phyloP scores from a whole-genome alignment of 2,329 filamentous ascomycete genomes.

The Parastagonospora nodorum region DNA sequence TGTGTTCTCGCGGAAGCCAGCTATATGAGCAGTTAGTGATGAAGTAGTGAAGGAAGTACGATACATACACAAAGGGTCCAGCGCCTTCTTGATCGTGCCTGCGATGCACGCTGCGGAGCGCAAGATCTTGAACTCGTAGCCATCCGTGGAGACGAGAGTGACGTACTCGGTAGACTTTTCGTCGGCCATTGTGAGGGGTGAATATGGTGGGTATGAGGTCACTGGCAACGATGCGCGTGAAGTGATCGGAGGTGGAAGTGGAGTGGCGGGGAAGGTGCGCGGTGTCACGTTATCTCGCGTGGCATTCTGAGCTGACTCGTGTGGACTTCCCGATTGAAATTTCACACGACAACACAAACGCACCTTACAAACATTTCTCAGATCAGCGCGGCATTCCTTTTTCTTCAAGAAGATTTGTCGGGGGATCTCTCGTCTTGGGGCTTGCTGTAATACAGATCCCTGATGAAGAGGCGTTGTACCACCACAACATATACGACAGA shows the following conservation, averaged over 20 bases:
- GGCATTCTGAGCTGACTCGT: background rate
- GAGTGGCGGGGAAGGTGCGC: slow-evolving; percentile 20
- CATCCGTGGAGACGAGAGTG: slow-evolving; percentile 76
- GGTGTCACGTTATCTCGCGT: slow-evolving; percentile 35
- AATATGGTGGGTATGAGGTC: background rate
- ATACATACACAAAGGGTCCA: slow-evolving; percentile 68
- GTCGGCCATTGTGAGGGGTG: slow-evolving; percentile 24
- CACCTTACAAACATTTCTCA: background rate
- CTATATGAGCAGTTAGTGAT: slow-evolving; percentile 44
- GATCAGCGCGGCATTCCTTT: too few relatives aligned
- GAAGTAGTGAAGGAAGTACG: background rate
- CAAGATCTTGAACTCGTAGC: slow-evolving; percentile 76
- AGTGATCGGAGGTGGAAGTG: background rate
- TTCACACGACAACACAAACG: background rate
- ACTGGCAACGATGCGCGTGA: too few relatives aligned
- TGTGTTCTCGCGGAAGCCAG: slow-evolving; percentile 68
- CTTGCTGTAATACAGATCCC: too few relatives aligned
- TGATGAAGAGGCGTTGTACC: too few relatives aligned
- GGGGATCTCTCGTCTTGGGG: too few relatives aligned
- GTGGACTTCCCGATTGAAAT: background rate
- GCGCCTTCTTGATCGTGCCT: slow-evolving; percentile 74
- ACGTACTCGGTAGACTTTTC: slow-evolving; percentile 66
- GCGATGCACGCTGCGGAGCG: slow-evolving; percentile 73
- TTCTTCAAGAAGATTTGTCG: too few relatives aligned
- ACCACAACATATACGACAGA: too few relatives aligned